Base-by-base conservation (phyloP, 768 basidiomycete species). In the Chalciporus sphaerocephalus region DNA sequence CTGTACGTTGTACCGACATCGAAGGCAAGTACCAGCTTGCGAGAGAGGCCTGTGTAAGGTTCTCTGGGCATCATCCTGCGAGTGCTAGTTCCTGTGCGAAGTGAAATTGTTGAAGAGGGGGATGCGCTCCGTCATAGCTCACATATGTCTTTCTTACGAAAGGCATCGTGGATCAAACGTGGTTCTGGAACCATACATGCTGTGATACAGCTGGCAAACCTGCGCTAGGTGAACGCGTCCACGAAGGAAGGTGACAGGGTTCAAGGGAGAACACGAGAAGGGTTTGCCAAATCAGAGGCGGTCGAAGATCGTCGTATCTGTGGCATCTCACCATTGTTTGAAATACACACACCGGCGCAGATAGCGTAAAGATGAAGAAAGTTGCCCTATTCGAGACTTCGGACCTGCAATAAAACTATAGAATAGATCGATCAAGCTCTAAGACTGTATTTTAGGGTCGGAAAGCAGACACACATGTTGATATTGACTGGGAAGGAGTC, bases 1-100 rank as follows among this genome's bases (percentile, higher is more conserved):
- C 70, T 73, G 40, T 61, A 74, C 1, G 72, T 74, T 0, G 72
- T 72, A 13, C 72, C 72, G 2, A 74, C 65, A 49, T 74, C 73
- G 30, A 74, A 70, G 9, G 71, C 72, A 11, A 74, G 51, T 0
- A 74, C 69, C 2, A 74, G 47, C 43, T 73, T 74, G 50, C 74
- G 65, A n/a, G 53, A 50, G 0, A 44, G 47, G 2, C 76, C 76
- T 15, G 53, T 42, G 48, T 69, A 77, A 1, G 63, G 60, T 27
- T 66, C 32, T 21, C 58, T 38, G 10, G 59, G 40, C 4, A 54
- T 5, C 69, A 69, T 69, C 47, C 16, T 51, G 46, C 17, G 30
- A 6, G 24, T 5, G 42, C 18, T 34, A 18, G 25, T 44, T 25
- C 7, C 18, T 28, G 33, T 39, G 24, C n/a, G 18, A 38, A 6